These are phyloP conservation scores for Nissolia schottii DNA, from an alignment of 306 rosid genomes.

Conservation along the genomic window DNA sequence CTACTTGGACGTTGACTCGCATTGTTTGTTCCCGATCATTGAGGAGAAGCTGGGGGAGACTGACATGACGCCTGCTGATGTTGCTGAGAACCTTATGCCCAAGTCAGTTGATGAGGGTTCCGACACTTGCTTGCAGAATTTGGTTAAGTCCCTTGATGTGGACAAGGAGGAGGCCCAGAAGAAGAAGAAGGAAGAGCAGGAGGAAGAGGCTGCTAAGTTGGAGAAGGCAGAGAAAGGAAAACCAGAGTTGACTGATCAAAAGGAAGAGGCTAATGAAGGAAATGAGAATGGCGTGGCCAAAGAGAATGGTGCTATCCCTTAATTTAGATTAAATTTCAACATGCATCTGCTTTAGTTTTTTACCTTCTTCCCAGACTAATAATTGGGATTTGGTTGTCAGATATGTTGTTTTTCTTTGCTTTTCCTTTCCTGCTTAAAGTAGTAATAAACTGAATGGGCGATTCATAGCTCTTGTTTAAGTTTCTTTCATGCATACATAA, in stretches of 20 bases:
- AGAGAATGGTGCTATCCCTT: conserved; percentile 2
- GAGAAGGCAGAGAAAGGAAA: conserved; percentile 27
- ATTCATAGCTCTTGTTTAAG: neutral
- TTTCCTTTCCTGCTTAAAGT: neutral
- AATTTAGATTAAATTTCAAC: neutral
- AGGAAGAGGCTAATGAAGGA: neutral
- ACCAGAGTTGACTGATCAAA: neutral
- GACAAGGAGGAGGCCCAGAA: neutral
- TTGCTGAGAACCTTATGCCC: conserved; percentile 67
- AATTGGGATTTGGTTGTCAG: neutral
- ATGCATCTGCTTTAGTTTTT: neutral
- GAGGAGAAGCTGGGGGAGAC: conserved; percentile 36
- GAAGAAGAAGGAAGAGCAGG: conserved; percentile 19
- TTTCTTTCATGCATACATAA: neutral
- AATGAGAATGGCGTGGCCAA: neutral
- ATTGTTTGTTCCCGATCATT: conserved; percentile 33
- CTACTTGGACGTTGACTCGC: conserved; percentile 43
- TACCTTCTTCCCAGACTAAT: neutral
- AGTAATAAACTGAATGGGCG: neutral
- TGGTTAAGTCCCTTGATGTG: conserved; percentile 28
- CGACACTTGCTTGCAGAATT: conserved; percentile 32
- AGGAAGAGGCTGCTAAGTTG: neutral
- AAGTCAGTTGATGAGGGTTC: conserved; percentile 36
- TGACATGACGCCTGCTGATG: conserved; percentile 57
- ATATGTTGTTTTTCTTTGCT: neutral